Base-by-base conservation (phyloP, 129 eudicot species). In the sunflower (Helianthus annuus) region DNA sequence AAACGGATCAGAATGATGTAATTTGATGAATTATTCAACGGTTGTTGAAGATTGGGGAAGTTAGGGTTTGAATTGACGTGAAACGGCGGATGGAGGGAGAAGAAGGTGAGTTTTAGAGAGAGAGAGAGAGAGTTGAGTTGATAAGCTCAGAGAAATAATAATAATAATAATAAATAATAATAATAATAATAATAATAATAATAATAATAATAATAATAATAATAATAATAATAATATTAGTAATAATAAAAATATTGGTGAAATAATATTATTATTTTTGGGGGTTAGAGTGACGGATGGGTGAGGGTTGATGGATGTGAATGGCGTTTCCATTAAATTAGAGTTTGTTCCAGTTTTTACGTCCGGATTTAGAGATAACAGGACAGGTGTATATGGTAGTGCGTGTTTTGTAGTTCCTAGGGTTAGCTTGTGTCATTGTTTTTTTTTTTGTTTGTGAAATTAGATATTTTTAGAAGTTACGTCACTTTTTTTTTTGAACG, bases 331-430 rank as follows among this genome's bases (percentile, higher is more conserved):
- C 10, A 68, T 48, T 80, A 38, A 66, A 74, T 69, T 60, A 22
- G 1, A 75, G 4, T 86, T 83, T 48, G 74, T 54, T 83, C 76
- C 52, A 44, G 27, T 54, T 63, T 74, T 80, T 65, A 79, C 85
- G 91, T 86, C 80, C 84, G 80, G 69, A 9, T 62, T 68, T 17
- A 16, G 10, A 48, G 57, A 67, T 58, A 22, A 12, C 8, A 52
- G n/a, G 15, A 48, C 22, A 64, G 11, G 36, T 6, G 29, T 39
- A 12, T 45, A 9, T 75, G 61, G 61, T 40, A 48, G 61, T 51
- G 16, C 2, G 36, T 32, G 36, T 27, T 1, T 27, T 27, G 32
- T 27, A 27, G 32, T 27, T 27, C 32, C 32, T 27, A 27, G 32
- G 32, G 32, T 27, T 27, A 1, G 32, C 36, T 32, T 32, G 36